phyloP scores from a whole-genome alignment of 2,329 filamentous ascomycete genomes.

The Ophiosphaerella korrae region DNA sequence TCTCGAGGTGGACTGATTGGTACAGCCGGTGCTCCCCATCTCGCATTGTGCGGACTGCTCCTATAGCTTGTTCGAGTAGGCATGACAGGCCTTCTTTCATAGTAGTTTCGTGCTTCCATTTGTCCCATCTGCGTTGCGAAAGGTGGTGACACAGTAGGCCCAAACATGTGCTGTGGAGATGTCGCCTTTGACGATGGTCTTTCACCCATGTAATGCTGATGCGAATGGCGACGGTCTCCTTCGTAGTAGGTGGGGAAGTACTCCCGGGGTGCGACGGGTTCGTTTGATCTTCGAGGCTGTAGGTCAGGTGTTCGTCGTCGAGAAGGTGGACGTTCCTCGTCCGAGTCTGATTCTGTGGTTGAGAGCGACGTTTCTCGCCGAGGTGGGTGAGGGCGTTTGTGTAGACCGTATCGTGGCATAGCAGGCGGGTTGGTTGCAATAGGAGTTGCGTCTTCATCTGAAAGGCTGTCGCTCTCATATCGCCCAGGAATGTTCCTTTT shows the following conservation, averaged over 20 bases:
- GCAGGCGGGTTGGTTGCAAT: constrained; percentile 28
- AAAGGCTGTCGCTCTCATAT: constrained; percentile 35
- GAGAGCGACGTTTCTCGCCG: constrained; percentile 43
- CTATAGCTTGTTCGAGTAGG: constrained; percentile 32
- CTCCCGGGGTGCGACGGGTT: constrained; percentile 46
- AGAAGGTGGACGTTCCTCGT: constrained; percentile 32
- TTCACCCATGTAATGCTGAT: constrained; percentile 23
- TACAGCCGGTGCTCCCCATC: constrained; percentile 27
- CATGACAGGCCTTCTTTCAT: constrained; percentile 36
- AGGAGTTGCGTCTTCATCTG: constrained; percentile 38
- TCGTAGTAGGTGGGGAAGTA: constrained; percentile 47
- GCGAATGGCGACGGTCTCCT: constrained; percentile 33
- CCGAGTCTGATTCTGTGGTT: constrained; percentile 39
- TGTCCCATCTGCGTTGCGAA: constrained; percentile 55
- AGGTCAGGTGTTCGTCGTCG: constrained; percentile 38
- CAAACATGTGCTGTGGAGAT: constrained; percentile 45
- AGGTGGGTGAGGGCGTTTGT: constrained; percentile 39
- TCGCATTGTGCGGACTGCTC: constrained; percentile 24
- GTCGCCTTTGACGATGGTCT: constrained; percentile 22
- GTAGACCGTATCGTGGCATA: constrained; percentile 25
- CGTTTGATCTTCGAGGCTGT: constrained; percentile 50
- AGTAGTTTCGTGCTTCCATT: constrained; percentile 40
- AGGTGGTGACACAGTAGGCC: constrained; percentile 52
- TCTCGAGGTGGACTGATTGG: constrained; percentile 29
- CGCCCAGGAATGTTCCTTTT: constrained; percentile 32